Base-by-base conservation (phyloP, 192 early-diverging fungal genomes). In the Rhizoclosmatium sp. region DNA sequence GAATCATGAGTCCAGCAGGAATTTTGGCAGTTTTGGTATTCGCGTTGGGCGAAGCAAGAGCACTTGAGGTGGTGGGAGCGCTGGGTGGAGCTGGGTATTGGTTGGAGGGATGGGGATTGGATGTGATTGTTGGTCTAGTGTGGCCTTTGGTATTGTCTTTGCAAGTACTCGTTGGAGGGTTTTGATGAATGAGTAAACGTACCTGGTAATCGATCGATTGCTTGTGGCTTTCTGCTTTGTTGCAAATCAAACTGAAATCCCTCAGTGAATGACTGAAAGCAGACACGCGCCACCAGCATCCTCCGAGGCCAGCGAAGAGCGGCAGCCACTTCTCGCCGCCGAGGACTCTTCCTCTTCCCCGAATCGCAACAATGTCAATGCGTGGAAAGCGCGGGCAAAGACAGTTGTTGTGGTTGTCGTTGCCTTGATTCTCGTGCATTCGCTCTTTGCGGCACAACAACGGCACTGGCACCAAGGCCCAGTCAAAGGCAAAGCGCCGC, bases 161-260 rank as follows among this genome's bases (percentile, higher is more conserved):
- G 46, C 82, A 85, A 72, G 69, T 85, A n/a, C 60, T 88, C 67
- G 61, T 84, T 21, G 78, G 69, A 5, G 72, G 72, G 31, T 31
- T n/a, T 21, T 31, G 78, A 62, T 21, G 82, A 60, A 56, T 92
- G 78, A 4, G 92, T 81, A 98, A 3, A 99, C 71, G 46, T 98
- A 92, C 39, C 97, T 87, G 0, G 92, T 94, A 59, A 97, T 31
- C 86, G 41, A 98, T 82, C 0, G 96, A 98, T 2, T 98, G 94
- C 80, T 99, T 99, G 21, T 97, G 83, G 21, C 95, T 66, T 0
- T 95, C 94, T 81, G 97, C 96, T 2, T 90, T 90, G 2, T 92
- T 91, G 79, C 97, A 92, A 3, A 90, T 91, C 45, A 86, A 82
- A 3, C 93, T 89, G 46, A 99, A 74, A 21, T 87, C 81, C 14